Evolutionary conservation across 805 yeast genomes (phyloP).

Genomic region (Kuraishia molischiana): DNA sequence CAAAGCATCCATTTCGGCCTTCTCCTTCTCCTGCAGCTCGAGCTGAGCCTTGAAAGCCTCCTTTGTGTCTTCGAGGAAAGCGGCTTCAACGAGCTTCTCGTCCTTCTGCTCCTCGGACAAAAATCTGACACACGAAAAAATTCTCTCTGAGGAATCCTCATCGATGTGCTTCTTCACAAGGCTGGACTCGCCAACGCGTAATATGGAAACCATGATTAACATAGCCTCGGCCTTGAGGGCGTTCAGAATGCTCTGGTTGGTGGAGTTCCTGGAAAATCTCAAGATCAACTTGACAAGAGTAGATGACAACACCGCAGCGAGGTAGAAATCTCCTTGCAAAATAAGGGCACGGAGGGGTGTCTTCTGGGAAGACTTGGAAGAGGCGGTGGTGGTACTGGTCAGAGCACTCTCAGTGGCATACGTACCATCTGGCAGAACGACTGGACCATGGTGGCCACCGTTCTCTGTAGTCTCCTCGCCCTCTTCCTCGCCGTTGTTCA

Average conservation of each 20-base stretch:
- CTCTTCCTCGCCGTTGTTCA: conserved; percentile 20
- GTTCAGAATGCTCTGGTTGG: conserved; percentile 47
- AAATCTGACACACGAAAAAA: conserved; percentile 75
- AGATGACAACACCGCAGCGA: conserved; percentile 80
- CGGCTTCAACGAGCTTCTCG: conserved; percentile 39
- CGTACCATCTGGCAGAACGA: conserved; percentile 96
- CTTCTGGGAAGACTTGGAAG: conserved; percentile 28
- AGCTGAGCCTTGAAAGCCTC: conserved; percentile 73
- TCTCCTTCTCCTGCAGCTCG: conserved; percentile 46
- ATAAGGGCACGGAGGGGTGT: conserved; percentile 79
- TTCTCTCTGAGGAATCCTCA: conserved; percentile 95
- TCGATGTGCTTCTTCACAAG: conserved; percentile 70
- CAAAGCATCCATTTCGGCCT: conserved; percentile 44
- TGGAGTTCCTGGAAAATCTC: conserved; percentile 52
- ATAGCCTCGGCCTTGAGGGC: conserved; percentile 92
- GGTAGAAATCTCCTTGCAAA: conserved; percentile 81
- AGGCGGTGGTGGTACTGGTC: conserved; percentile 28
- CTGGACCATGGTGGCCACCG: conserved; percentile 55
- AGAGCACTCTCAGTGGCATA: conserved; percentile 91
- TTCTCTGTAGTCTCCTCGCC: conserved; percentile 19
- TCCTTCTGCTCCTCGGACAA: conserved; percentile 56
- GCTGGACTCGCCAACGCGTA: conserved; percentile 76
- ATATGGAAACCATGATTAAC: conserved; percentile 82
- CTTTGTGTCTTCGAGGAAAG: conserved; percentile 82
- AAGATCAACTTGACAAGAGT: conserved; percentile 83